phyloP scores from a whole-genome alignment of 352 stramenopile species.

The Globisporangium viniferum region DNA sequence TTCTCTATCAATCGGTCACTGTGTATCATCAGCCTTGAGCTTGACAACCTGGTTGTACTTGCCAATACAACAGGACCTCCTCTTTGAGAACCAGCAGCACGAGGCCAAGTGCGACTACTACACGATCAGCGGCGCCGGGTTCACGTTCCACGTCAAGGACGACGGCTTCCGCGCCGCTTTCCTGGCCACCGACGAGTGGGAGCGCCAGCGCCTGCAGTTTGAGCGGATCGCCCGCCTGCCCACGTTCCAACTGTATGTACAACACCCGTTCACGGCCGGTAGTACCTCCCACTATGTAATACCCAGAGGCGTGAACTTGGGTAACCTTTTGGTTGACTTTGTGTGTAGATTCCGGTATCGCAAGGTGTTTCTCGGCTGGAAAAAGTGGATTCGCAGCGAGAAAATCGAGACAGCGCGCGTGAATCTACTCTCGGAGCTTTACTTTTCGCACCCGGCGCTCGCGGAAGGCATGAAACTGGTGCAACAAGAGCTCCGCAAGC shows the following conservation, averaged over 20 bases:
- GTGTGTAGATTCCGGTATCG: conserved; percentile 55
- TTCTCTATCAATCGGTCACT: background rate
- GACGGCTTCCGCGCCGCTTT: conserved; percentile 45
- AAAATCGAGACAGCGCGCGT: conserved; percentile 44
- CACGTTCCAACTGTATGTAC: conserved; percentile 51
- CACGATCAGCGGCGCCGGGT: conserved; percentile 50
- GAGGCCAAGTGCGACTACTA: conserved; percentile 62
- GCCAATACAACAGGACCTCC: background rate
- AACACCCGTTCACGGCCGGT: too few relatives aligned
- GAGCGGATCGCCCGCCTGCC: conserved; percentile 25
- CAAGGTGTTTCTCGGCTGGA: conserved; percentile 61
- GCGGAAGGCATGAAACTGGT: conserved; percentile 33
- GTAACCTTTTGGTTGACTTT: background rate
- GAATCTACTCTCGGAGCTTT: conserved; percentile 38
- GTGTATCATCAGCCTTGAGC: background rate
- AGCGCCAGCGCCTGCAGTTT: conserved; percentile 51
- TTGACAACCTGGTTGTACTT: background rate
- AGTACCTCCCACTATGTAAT: too few relatives aligned
- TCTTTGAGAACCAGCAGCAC: conserved; percentile 21
- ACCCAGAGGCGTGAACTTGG: too few relatives aligned
- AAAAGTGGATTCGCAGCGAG: conserved; percentile 38
- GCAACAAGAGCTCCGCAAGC: conserved; percentile 23
- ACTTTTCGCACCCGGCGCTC: conserved; percentile 47
- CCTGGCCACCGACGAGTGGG: conserved; percentile 42
- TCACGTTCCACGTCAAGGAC: conserved; percentile 60